Conservation (phyloP, 1,284 basidiomycete genomes). For the Irpex sp. region DNA sequence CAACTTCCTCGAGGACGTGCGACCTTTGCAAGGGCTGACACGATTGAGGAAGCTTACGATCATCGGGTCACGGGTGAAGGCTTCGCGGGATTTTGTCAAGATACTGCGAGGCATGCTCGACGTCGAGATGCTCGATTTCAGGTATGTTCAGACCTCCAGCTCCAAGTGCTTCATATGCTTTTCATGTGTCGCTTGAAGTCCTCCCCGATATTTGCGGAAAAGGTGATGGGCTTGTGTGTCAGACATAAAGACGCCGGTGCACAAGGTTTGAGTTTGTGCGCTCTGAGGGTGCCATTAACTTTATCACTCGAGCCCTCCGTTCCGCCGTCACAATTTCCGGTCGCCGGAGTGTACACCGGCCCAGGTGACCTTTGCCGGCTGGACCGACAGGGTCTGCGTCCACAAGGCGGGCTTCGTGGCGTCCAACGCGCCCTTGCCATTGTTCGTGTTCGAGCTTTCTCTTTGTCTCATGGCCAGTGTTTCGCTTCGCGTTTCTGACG, state of each 20-base stretch:
- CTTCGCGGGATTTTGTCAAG: constrained; percentile 64
- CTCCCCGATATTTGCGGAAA: background rate
- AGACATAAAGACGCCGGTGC: background rate
- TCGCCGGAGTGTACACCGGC: background rate
- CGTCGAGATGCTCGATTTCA: constrained; percentile 84
- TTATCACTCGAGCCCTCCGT: background rate
- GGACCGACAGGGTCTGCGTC: background rate
- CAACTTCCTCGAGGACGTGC: constrained; percentile 80
- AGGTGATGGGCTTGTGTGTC: background rate
- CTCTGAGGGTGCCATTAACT: background rate
- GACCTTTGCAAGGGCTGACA: constrained; percentile 64
- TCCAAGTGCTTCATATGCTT: background rate
- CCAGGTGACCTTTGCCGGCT: background rate
- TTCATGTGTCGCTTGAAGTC: background rate
- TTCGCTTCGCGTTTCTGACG: constrained; percentile 8
- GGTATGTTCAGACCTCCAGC: constrained; percentile 47
- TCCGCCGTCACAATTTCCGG: background rate
- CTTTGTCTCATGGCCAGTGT: background rate
- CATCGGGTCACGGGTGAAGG: constrained; percentile 78
- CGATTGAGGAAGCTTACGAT: constrained; percentile 78
- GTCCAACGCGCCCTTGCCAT: background rate
- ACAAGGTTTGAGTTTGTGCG: background rate
- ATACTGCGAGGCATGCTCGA: constrained; percentile 67
- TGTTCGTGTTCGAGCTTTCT: background rate
- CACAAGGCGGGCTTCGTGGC: background rate